Conservation (phyloP, 2,329 filamentous ascomycete genomes). For the Fusarium pseudoanthophilum region DNA sequence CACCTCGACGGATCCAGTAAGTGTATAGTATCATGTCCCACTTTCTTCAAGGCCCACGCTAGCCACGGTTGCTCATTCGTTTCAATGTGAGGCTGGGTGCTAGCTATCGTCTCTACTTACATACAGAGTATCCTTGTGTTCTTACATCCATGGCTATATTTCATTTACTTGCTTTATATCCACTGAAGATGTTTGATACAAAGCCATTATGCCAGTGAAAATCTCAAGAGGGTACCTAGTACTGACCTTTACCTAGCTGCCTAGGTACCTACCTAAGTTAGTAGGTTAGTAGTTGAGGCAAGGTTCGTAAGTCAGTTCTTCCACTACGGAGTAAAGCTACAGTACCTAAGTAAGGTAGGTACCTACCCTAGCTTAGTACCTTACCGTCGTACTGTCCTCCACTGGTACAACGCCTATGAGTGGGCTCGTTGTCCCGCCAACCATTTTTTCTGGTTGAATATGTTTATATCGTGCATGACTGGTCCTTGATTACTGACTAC, state of each 20-base stretch:
- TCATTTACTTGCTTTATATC: neutral
- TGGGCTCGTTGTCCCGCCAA: conserved; percentile 42
- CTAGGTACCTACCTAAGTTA: too few species aligned
- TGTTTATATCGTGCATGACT: neutral
- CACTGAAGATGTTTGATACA: neutral
- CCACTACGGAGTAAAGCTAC: too few species aligned
- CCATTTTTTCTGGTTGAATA: conserved; percentile 1
- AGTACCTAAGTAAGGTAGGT: neutral
- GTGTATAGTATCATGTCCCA: conserved; percentile 38
- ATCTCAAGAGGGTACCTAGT: neutral
- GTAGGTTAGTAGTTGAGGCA: neutral
- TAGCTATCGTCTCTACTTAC: conserved; percentile 2
- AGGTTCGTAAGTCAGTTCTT: neutral
- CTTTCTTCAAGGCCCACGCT: conserved; percentile 49
- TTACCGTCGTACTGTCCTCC: neutral
- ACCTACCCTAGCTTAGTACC: neutral
- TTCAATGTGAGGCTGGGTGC: conserved; percentile 8
- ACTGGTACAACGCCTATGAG: neutral
- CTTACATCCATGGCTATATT: neutral
- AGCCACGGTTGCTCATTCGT: conserved; percentile 51
- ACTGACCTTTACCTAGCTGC: neutral
- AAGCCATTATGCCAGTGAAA: neutral
- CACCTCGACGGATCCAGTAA: conserved; percentile 37
- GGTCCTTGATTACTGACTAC: neutral
- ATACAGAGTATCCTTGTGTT: neutral